These are phyloP conservation scores for Monosporascus sp. DNA, from an alignment of 2,329 filamentous ascomycete genomes.

Conservation along the genomic window DNA sequence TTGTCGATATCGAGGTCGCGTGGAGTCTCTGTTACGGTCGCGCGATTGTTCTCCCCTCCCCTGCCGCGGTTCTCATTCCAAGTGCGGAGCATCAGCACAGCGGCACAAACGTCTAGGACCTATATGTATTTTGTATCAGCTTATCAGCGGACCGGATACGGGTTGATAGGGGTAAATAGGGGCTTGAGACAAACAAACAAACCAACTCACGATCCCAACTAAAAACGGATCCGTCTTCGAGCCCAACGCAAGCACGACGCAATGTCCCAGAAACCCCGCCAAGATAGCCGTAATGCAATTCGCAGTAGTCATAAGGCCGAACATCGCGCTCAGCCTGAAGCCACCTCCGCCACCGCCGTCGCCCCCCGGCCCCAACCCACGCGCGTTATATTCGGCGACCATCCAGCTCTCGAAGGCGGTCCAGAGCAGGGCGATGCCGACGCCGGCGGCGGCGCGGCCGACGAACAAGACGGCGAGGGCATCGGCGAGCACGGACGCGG, in stretches of 20 bases:
- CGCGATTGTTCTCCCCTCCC: neutral
- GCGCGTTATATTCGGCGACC: constrained; percentile 47
- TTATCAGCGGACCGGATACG: neutral
- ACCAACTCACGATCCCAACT: constrained; percentile 28
- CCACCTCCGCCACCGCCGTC: constrained; percentile 9
- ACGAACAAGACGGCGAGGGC: constrained; percentile 38
- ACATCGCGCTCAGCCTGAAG: constrained; percentile 40
- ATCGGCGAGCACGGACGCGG: constrained; percentile 38
- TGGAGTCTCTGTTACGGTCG: neutral
- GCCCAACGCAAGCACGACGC: constrained; percentile 37
- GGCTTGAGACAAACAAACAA: neutral
- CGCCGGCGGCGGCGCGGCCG: constrained; percentile 48
- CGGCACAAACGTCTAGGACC: constrained; percentile 21
- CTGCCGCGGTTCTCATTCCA: constrained; percentile 25
- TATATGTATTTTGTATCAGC: constrained; percentile 4
- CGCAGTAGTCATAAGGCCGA: constrained; percentile 43
- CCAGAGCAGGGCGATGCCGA: constrained; percentile 52
- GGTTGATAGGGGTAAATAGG: neutral
- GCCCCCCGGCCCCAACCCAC: constrained; percentile 29
- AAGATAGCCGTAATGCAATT: constrained; percentile 49
- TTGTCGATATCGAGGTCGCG: neutral
- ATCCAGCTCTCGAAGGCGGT: constrained; percentile 58
- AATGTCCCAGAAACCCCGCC: constrained; percentile 43
- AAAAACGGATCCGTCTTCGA: constrained; percentile 47
- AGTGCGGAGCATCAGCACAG: constrained; percentile 22